phyloP scores from a whole-genome alignment of 1,284 basidiomycete genomes.

The Ceratobasidium sp. region DNA sequence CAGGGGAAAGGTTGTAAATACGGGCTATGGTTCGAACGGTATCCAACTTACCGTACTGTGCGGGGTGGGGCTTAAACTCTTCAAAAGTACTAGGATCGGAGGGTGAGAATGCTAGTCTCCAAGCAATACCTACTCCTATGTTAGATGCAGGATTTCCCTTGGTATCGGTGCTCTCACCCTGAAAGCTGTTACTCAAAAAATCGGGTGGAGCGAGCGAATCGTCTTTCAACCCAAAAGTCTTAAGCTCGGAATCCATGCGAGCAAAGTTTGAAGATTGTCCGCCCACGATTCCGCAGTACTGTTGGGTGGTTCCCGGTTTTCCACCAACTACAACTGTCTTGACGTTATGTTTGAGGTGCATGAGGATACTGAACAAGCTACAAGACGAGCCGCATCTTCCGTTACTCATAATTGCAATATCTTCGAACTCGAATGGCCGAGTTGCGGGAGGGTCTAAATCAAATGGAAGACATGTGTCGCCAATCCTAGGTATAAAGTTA shows the following conservation, averaged over 20 bases:
- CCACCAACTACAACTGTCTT: constrained; percentile 64
- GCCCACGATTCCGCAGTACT: constrained; percentile 67
- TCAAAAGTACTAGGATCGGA: constrained; percentile 52
- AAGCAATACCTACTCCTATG: constrained; percentile 57
- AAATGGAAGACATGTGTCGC: constrained; percentile 30
- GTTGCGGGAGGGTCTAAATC: constrained; percentile 10
- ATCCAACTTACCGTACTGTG: constrained; percentile 22
- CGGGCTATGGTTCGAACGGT: background rate
- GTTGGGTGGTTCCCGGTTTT: constrained; percentile 56
- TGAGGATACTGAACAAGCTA: constrained; percentile 56
- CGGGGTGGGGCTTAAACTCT: constrained; percentile 34
- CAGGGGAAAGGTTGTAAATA: background rate
- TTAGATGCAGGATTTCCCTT: constrained; percentile 55
- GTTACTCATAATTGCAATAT: constrained; percentile 38
- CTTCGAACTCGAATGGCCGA: constrained; percentile 27
- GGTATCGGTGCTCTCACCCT: constrained; percentile 49
- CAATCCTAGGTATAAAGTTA: background rate
- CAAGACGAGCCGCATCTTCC: constrained; percentile 18
- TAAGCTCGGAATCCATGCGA: constrained; percentile 64
- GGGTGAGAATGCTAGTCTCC: constrained; percentile 65
- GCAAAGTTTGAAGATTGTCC: constrained; percentile 63
- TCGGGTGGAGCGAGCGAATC: constrained; percentile 65
- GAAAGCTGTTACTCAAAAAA: constrained; percentile 54
- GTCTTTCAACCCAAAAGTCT: constrained; percentile 62
- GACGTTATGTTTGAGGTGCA: constrained; percentile 64